A percentile compares a stretch with the other conserved stretches of the same genome.
These are phyloP conservation scores for Salix brachista DNA, from an alignment of 345 rosid genomes.

Conservation along the genomic window DNA sequence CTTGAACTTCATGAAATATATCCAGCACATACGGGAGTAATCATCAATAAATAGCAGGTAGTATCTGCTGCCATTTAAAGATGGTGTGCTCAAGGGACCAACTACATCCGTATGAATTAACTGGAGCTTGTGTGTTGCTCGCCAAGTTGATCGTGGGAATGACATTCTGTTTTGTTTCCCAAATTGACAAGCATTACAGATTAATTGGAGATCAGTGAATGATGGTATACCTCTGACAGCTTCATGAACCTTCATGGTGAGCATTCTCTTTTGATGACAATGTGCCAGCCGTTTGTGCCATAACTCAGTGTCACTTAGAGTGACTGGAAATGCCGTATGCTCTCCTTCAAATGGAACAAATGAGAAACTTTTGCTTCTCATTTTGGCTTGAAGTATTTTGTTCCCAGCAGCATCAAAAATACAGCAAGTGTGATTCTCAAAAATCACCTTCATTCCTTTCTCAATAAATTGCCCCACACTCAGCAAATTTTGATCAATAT, in stretches of 20 bases:
- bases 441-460: too few species aligned
- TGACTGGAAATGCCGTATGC: background rate
- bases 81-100: background rate
- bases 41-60: too few species aligned
- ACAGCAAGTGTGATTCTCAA: too few species aligned
- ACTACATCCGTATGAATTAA: background rate
- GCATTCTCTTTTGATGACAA: background rate
- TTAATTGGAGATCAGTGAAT: background rate
- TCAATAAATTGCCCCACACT: too few species aligned
- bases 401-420: too few species aligned
- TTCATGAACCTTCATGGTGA: background rate
- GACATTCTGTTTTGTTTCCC: background rate
- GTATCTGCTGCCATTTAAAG: too few species aligned
- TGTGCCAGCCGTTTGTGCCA: background rate
- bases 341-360: background rate
- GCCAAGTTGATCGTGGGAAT: background rate
- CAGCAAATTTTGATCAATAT: constrained; percentile 12
- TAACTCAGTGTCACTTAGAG: background rate
- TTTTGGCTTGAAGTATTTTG: background rate
- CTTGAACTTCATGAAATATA: too few species aligned
- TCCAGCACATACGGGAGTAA: too few species aligned
- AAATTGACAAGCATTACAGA: background rate
- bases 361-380: too few species aligned
- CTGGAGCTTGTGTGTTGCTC: background rate
- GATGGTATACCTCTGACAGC: background rate